Evolutionary conservation across 495 filamentous ascomycete species (phyloP).

Genomic region (Aspergillus leporis): DNA sequence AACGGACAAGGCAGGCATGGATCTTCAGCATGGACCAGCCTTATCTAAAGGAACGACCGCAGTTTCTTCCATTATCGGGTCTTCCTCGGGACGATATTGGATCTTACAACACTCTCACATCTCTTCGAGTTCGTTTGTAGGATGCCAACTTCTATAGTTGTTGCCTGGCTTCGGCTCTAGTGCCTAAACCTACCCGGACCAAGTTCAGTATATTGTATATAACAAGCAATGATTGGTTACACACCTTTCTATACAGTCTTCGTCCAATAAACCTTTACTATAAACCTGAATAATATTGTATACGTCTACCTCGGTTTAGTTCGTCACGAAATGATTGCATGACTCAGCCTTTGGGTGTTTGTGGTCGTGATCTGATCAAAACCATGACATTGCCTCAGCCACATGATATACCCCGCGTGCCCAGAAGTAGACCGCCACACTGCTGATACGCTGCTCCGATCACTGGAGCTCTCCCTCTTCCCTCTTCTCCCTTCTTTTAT

Average conservation of each 20-base stretch:
- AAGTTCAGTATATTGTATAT: not conserved
- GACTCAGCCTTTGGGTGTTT: not conserved
- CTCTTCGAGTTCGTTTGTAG: not conserved
- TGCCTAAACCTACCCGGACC: not conserved
- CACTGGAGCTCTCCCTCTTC: not conserved
- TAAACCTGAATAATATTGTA: not conserved
- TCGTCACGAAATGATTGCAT: not conserved
- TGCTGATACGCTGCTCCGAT: slow-evolving; percentile 14
- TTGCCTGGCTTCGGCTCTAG: not conserved
- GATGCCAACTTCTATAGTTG: not conserved
- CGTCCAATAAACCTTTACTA: not conserved
- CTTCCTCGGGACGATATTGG: not conserved
- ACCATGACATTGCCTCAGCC: slow-evolving; percentile 14
- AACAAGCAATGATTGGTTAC: not conserved
- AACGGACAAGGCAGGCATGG: not conserved
- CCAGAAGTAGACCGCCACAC: slow-evolving; percentile 22
- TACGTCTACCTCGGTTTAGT: not conserved
- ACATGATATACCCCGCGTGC: slow-evolving; percentile 29
- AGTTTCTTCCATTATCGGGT: not conserved
- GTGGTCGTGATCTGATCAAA: slow-evolving; percentile 9
- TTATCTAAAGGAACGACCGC: not conserved
- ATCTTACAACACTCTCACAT: not conserved
- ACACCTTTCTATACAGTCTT: not conserved
- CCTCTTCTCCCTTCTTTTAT: not conserved
- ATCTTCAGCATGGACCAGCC: not conserved